Base-by-base conservation (phyloP, 2,329 filamentous ascomycete species). In the Rutstroemia sp. region DNA sequence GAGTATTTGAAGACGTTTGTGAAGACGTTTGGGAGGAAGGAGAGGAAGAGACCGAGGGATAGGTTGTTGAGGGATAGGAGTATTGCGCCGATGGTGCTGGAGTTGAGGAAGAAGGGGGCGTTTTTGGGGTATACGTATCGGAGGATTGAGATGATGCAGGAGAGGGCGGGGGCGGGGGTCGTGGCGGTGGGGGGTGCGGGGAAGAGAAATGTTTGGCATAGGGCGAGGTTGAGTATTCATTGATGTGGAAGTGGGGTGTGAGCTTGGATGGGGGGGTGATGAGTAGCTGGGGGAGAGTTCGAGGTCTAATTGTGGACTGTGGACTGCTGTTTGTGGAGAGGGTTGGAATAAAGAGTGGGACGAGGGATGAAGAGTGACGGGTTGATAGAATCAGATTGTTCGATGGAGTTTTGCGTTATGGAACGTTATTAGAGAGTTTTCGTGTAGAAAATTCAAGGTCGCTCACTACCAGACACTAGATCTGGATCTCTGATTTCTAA, bases 121-220 rank as follows among this genome's bases (percentile, higher is more conserved):
- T 97, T 97, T 71, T 72, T 95, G 59, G 92, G 92, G 0, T 99
- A 99, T 69, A 89, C 88, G 2, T 97, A 94, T 77, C 81, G 84
- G 12, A 76, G 84, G 48, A 76, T 76, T 45, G 62, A 62, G 30
- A 53, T 55, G 3, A 49, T 53, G 4, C 57, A 51, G 19, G 56
- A 62, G 4, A 57, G 27, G 21, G 47, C 38, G 19, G 54, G 25
- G 14, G 52, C 58, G 16, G 54, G 57, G 4, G 23, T 55, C 21
- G 45, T 57, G 12, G 12, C 45, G 7, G 47, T 58, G 19, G 64
- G 62, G 56, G 61, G 59, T 12, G 12, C 45, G 7, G 50, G 59
- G 19, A 64, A 62, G 57, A 61, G 59, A 37, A 60, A 46, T 14
- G 60, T 65, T 21, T 68, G 65, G 65, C 64, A 67, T 52, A 59